A percentile compares a stretch with the other conserved stretches of the same genome.
Evolutionary conservation across 2,329 filamentous ascomycete genomes (phyloP).

Genomic region (Clonostachys rosea): DNA sequence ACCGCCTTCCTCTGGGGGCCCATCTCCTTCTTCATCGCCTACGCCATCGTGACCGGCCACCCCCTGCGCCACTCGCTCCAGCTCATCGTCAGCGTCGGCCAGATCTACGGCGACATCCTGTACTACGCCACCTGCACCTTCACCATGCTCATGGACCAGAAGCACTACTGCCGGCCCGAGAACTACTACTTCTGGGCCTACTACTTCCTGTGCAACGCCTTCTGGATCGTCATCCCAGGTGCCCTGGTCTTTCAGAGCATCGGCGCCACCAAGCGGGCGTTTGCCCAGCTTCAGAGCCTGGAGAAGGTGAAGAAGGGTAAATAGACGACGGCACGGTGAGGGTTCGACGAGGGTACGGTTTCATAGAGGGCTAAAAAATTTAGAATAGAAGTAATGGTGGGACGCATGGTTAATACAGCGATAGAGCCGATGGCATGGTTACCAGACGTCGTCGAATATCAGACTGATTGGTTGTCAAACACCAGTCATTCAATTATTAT

Average conservation of each 20-base stretch:
- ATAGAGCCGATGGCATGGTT: no score
- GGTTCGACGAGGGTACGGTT: no score
- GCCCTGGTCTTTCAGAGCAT: conserved; percentile 21
- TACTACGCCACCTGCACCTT: conserved; percentile 45
- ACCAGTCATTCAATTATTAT: no score
- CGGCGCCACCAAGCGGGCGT: conserved; percentile 12
- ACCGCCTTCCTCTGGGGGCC: conserved; percentile 50
- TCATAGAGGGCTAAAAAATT: no score
- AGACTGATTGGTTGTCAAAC: no score
- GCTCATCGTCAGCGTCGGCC: conserved; percentile 37
- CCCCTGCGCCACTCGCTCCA: conserved; percentile 44
- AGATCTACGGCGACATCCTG: conserved; percentile 46
- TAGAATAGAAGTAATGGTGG: no score
- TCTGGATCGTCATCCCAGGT: conserved; percentile 47
- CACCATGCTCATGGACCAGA: conserved; percentile 28
- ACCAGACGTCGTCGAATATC: no score
- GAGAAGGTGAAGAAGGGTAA: conserved; percentile 15
- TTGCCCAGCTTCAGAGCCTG: conserved; percentile 16
- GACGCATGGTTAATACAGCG: no score
- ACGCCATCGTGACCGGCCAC: conserved; percentile 33
- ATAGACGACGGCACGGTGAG: neutral
- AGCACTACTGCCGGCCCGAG: conserved; percentile 45
- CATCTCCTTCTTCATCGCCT: conserved; percentile 41
- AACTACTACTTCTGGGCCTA: conserved; percentile 47
- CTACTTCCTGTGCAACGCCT: conserved; percentile 44